phyloP scores from a whole-genome alignment of 202 grass and related monocot species.

The Zizania palustris region DNA sequence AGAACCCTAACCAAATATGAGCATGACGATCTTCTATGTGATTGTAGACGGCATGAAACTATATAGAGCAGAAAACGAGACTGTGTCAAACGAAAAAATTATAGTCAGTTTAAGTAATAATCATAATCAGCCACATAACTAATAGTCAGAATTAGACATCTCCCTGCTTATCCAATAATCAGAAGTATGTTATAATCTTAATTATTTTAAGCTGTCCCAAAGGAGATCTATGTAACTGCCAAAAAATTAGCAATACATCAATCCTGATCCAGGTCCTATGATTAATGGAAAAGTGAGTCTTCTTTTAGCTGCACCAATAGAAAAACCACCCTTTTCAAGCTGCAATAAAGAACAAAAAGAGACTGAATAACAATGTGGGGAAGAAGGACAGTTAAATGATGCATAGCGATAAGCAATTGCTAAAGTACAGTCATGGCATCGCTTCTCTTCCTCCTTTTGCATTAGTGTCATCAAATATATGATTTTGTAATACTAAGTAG shows the following conservation, averaged over 20 bases:
- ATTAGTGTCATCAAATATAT: constrained; percentile 13
- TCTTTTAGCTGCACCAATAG: constrained; percentile 79
- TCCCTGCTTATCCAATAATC: too few relatives aligned
- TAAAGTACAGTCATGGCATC: not conserved
- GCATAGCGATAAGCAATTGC: not conserved
- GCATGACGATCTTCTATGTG: too few relatives aligned
- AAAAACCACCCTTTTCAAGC: constrained; percentile 84
- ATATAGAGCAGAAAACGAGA: not conserved
- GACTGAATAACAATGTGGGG: constrained; percentile 3
- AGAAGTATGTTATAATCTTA: too few relatives aligned
- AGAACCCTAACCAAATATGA: not conserved
- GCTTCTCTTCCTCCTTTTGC: not conserved
- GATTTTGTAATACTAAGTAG: constrained; percentile 22
- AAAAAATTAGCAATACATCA: constrained; percentile 20
- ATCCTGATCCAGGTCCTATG: constrained; percentile 87
- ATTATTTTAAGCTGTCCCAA: too few relatives aligned
- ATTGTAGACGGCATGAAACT: too few relatives aligned
- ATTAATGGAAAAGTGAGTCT: constrained; percentile 66
- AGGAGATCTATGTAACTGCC: constrained; percentile 2
- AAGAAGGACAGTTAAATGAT: not conserved
- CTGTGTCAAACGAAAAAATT: too few relatives aligned
- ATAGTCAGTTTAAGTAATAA: too few relatives aligned
- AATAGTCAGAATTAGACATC: too few relatives aligned
- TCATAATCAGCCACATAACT: too few relatives aligned
- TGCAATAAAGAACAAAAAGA: constrained; percentile 37